Conservation (phyloP, 225 moss, liverwort and hornwort species). For the Antitrichia curtipendula region DNA sequence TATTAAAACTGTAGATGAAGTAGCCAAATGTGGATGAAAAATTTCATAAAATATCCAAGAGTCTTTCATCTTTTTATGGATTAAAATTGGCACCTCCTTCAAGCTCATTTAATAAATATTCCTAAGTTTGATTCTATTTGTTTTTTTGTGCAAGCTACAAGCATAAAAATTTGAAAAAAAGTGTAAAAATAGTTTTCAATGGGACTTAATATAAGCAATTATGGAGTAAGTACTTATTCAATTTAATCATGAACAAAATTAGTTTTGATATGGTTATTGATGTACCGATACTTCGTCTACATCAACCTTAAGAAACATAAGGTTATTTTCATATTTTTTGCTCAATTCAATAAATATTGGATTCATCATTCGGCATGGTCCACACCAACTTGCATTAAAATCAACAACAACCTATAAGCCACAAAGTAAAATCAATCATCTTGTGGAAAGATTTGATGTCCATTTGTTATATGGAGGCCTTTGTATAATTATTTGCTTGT, state of each 20-base stretch:
- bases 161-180: background rate
- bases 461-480: background rate
- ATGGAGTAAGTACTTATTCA: background rate
- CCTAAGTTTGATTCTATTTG: background rate
- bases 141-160: background rate
- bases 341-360: slow-evolving; percentile 54
- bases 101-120: background rate
- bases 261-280: background rate
- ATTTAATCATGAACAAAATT: background rate
- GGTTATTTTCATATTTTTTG: slow-evolving; percentile 41
- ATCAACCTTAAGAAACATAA: slow-evolving; percentile 74
- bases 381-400: slow-evolving; percentile 82
- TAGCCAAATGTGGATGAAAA: no score
- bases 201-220: background rate
- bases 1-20: no score
- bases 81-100: background rate
- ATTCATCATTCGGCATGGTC: slow-evolving; percentile 63
- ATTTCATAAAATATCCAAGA: no score
- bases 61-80: background rate
- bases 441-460: background rate
- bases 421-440: background rate
- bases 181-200: background rate
- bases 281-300: slow-evolving; percentile 64
- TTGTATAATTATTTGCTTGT: no score
- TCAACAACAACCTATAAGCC: slow-evolving; percentile 55